phyloP scores from a whole-genome alignment of 2,329 filamentous ascomycete species.

The Emericellopsis cladophorae region DNA sequence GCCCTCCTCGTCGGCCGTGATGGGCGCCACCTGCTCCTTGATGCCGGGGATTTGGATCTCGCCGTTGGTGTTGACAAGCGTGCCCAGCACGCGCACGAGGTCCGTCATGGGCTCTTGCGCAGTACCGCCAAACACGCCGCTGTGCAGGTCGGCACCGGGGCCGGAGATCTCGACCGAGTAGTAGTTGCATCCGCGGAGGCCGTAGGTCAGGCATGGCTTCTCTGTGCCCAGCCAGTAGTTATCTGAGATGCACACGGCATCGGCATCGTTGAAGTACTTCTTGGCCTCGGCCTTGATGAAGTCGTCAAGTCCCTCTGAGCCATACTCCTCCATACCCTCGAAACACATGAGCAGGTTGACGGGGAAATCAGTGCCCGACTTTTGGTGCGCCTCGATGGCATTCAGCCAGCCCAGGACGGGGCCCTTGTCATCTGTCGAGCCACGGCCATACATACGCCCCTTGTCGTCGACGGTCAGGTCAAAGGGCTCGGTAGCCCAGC shows the following conservation, averaged over 20 bases:
- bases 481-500: constrained; percentile 94
- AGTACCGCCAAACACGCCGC: constrained; percentile 90
- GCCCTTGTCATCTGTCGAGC: constrained; percentile 94
- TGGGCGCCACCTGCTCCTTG: constrained; percentile 79
- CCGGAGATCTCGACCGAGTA: constrained; percentile 86
- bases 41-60: constrained; percentile 93
- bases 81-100: constrained; percentile 67
- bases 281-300: constrained; percentile 86
- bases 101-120: constrained; percentile 99
- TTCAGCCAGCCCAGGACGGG: constrained; percentile 96
- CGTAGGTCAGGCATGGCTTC: constrained; percentile 96
- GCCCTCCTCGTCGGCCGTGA: constrained; percentile 73
- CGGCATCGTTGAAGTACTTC: constrained; percentile 88
- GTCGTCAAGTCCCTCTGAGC: constrained; percentile 90
- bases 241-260: constrained; percentile 96
- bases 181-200: constrained; percentile 95
- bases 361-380: constrained; percentile 85
- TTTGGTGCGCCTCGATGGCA: constrained; percentile 93
- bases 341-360: constrained; percentile 99
- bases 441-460: constrained; percentile 90
- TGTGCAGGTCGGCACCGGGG: constrained; percentile 87
- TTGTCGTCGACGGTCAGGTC: constrained; percentile 77
- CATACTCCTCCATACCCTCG: constrained; percentile 99
- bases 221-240: constrained; percentile 99
- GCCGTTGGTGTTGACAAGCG: constrained; percentile 78